Conservation (phyloP, 2,329 filamentous ascomycete species). For the Anisogramma anomala region DNA sequence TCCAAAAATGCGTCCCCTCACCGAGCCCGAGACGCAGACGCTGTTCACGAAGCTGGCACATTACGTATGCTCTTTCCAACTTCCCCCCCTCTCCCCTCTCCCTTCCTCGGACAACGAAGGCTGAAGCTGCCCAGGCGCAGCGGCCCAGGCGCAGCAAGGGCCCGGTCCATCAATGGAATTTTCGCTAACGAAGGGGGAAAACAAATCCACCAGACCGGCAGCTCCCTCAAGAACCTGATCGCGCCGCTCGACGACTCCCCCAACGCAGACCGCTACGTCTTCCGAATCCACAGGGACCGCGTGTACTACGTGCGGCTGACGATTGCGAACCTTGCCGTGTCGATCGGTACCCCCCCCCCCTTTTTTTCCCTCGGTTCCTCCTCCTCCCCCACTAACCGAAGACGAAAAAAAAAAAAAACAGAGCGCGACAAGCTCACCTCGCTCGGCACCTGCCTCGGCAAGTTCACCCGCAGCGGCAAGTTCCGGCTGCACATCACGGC, state of each 20-base stretch:
- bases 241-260: conserved; percentile 56
- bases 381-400: background rate
- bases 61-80: conserved; percentile 38
- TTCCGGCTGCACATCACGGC: conserved; percentile 89
- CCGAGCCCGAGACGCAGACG: conserved; percentile 66
- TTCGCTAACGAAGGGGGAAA: background rate
- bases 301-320: conserved; percentile 89
- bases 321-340: conserved; percentile 83
- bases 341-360: conserved; percentile 48
- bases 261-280: conserved; percentile 69
- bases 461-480: conserved; percentile 94
- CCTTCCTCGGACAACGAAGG: too few relatives aligned
- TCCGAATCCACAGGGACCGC: conserved; percentile 68
- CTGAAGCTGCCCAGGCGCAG: too few relatives aligned
- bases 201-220: conserved; percentile 44
- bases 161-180: too few relatives aligned
- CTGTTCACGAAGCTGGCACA: conserved; percentile 88
- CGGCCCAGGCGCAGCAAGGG: too few relatives aligned
- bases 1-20: conserved; percentile 65
- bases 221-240: conserved; percentile 75
- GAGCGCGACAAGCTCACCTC: conserved; percentile 11
- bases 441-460: conserved; percentile 37
- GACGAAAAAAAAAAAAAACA: background rate
- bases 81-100: background rate
- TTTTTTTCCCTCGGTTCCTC: too few relatives aligned